These are phyloP conservation scores for Saccharomyces hybrid DNA, from an alignment of 1,139 yeast genomes.

Conservation along the genomic window DNA sequence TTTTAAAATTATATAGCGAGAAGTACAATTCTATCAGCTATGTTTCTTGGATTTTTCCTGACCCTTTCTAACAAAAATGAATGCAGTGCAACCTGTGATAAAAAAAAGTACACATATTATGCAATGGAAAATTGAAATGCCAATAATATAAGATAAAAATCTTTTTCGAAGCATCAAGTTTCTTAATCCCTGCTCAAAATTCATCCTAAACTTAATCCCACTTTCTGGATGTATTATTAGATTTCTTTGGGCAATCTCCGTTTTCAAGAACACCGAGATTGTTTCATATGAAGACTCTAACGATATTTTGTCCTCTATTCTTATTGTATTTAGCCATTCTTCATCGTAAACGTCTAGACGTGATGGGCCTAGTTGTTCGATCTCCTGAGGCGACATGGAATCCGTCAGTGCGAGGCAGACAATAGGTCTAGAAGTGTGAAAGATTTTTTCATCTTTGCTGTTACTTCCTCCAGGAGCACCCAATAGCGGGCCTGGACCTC, in stretches of 20 bases:
- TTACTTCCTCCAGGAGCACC: neutral
- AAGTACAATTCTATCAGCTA: neutral
- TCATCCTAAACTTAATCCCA: slow-evolving; percentile 16
- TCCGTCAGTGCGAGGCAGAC: neutral
- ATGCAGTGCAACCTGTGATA: neutral
- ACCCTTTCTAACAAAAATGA: neutral
- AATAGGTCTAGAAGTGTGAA: neutral
- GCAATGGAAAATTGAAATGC: slow-evolving; percentile 17
- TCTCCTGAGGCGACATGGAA: neutral
- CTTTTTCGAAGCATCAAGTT: slow-evolving; percentile 26
- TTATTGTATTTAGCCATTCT: slow-evolving; percentile 17
- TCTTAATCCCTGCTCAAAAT: slow-evolving; percentile 24
- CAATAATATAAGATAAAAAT: slow-evolving; percentile 21
- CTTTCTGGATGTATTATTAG: slow-evolving; percentile 18
- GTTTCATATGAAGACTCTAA: slow-evolving; percentile 8
- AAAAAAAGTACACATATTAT: slow-evolving; percentile 6
- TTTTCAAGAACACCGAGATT: neutral
- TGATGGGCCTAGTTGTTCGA: neutral
- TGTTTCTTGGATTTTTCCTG: neutral
- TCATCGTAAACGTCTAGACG: neutral
- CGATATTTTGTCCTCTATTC: slow-evolving; percentile 14
- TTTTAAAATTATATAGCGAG: neutral
- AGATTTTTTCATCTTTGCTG: neutral
- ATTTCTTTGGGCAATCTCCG: neutral
- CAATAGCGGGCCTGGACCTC: neutral